Evolutionary conservation across 2,329 filamentous ascomycete genomes (phyloP).

Genomic region (Verticillium zaregamsianum): DNA sequence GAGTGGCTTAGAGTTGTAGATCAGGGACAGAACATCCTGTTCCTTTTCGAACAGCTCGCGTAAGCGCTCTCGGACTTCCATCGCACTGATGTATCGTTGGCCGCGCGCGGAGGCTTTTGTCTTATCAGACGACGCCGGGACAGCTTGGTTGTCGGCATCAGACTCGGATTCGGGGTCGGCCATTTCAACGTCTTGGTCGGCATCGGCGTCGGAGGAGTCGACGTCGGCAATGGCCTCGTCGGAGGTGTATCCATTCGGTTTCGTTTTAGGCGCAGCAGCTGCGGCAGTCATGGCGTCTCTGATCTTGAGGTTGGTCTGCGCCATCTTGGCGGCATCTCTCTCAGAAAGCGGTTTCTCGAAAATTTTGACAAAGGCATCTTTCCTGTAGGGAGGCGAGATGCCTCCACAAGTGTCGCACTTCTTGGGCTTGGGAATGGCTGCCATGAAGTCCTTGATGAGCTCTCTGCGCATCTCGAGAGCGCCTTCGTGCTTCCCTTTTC

Average conservation of each 20-base stretch:
- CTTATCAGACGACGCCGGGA: constrained; percentile 25
- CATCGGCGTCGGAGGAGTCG: constrained; percentile 42
- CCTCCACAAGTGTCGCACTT: constrained; percentile 65
- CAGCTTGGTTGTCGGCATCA: constrained; percentile 37
- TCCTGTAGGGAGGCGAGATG: constrained; percentile 78
- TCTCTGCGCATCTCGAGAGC: constrained; percentile 71
- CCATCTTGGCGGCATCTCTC: constrained; percentile 77
- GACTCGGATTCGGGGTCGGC: constrained; percentile 29
- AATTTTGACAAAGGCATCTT: constrained; percentile 88
- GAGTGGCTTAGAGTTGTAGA: constrained; percentile 73
- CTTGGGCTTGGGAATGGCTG: constrained; percentile 63
- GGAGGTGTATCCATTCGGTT: constrained; percentile 38
- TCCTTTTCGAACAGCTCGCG: constrained; percentile 82
- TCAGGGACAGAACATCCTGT: constrained; percentile 73
- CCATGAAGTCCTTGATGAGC: constrained; percentile 78
- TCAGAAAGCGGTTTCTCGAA: constrained; percentile 75
- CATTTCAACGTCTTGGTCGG: constrained; percentile 37
- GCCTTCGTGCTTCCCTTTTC: constrained; percentile 75
- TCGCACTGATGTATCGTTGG: constrained; percentile 76
- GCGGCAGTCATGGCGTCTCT: constrained; percentile 57
- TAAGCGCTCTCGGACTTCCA: constrained; percentile 78
- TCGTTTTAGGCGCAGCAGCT: constrained; percentile 23
- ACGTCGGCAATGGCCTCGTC: constrained; percentile 72
- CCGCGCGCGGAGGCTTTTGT: constrained; percentile 20
- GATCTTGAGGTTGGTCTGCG: constrained; percentile 60